phyloP scores from a whole-genome alignment of 768 basidiomycete species.

The Tremella fuciformis region DNA sequence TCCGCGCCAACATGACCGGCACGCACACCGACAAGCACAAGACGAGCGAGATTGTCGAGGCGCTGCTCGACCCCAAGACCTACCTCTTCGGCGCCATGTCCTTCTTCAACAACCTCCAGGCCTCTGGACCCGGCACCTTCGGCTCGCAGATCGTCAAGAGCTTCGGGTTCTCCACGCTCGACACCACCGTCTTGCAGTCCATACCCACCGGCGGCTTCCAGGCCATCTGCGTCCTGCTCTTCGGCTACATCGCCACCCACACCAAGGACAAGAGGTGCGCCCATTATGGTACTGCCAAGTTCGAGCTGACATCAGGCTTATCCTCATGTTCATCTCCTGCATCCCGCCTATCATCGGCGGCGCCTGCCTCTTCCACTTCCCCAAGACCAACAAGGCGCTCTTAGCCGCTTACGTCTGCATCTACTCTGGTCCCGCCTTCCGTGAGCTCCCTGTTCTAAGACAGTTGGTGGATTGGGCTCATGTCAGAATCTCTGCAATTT shows the following conservation, averaged over 20 bases:
- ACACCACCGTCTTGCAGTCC: neutral
- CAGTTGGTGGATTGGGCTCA: no score
- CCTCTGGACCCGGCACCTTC: constrained; percentile 26
- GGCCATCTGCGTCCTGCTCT: neutral
- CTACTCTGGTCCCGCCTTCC: neutral
- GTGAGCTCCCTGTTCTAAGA: no score
- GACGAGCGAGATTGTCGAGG: constrained; percentile 34
- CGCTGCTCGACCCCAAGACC: constrained; percentile 38
- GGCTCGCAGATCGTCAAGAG: constrained; percentile 28
- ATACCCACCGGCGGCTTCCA: constrained; percentile 1
- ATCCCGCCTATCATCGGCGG: constrained; percentile 7
- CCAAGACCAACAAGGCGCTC: constrained; percentile 3
- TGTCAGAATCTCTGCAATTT: neutral
- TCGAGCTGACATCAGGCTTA: neutral
- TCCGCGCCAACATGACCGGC: constrained; percentile 36
- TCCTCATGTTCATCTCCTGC: constrained; percentile 2
- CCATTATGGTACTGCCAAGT: no score
- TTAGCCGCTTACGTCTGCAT: constrained; percentile 1
- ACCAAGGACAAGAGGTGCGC: neutral
- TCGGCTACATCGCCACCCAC: constrained; percentile 2
- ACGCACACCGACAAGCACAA: constrained; percentile 31
- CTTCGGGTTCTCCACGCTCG: constrained; percentile 24
- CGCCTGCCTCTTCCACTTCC: neutral
- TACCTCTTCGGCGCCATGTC: constrained; percentile 28
- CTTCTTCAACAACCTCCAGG: constrained; percentile 22